phyloP scores from a whole-genome alignment of 2,329 filamentous ascomycete genomes.

The Ramularia endophylla region DNA sequence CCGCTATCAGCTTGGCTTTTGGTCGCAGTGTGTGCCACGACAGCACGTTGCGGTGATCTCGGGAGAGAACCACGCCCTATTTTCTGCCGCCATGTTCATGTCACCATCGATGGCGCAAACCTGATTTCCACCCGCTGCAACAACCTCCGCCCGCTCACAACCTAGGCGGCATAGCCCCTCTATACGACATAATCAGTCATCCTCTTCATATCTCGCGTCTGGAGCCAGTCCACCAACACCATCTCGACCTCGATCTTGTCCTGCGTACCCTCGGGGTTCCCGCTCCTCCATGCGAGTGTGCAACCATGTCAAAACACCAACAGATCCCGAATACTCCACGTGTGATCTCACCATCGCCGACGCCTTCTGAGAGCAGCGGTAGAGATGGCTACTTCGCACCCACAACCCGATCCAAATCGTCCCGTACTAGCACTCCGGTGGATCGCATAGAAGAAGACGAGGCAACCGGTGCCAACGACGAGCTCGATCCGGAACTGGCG shows the following conservation, averaged over 20 bases:
- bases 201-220: neutral
- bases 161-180: neutral
- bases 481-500: conserved; percentile 45
- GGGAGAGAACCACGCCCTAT: too few species aligned
- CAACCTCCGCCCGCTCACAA: conserved; percentile 7
- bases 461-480: conserved; percentile 17
- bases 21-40: too few species aligned
- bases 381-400: conserved; percentile 64
- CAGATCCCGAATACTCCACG: conserved; percentile 71
- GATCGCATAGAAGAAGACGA: conserved; percentile 55
- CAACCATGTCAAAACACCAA: conserved; percentile 37
- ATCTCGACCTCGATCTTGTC: too few species aligned
- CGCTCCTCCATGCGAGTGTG: conserved; percentile 2
- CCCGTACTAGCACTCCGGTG: conserved; percentile 51
- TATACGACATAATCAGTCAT: too few species aligned
- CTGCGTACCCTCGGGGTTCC: neutral
- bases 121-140: conserved; percentile 8
- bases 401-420: conserved; percentile 69
- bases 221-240: neutral
- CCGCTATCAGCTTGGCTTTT: neutral
- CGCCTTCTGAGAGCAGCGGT: conserved; percentile 55
- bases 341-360: conserved; percentile 84
- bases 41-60: too few species aligned
- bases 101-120: neutral
- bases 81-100: too few species aligned